These are phyloP conservation scores for Penicillium steckii DNA, from an alignment of 495 filamentous ascomycete genomes.

Conservation along the genomic window DNA sequence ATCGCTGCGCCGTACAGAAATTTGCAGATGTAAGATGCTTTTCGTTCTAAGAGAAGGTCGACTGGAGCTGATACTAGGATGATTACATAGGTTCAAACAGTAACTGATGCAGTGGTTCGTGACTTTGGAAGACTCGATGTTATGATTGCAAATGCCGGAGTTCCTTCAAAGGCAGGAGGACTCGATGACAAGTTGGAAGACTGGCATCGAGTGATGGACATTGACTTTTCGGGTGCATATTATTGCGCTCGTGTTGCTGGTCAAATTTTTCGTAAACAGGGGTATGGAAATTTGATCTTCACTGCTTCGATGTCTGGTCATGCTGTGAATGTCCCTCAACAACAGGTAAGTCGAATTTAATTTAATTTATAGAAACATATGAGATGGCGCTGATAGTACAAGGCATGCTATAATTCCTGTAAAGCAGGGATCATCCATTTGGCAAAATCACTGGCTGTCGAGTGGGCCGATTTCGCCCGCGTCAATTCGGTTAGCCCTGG, in stretches of 20 bases:
- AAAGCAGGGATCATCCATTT: constrained; percentile 80
- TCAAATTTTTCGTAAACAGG: constrained; percentile 58
- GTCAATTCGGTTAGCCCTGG: constrained; percentile 78
- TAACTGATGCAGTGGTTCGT: background rate
- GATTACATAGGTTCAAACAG: constrained; percentile 4
- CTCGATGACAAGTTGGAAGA: constrained; percentile 58
- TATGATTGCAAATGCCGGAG: constrained; percentile 71
- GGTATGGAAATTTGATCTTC: constrained; percentile 63
- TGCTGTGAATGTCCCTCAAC: constrained; percentile 76
- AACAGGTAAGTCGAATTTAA: constrained; percentile 6
- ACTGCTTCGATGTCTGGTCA: constrained; percentile 76
- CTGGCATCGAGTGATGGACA: constrained; percentile 62
- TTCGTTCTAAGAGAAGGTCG: background rate
- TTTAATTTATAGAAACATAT: no score
- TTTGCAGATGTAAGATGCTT: constrained; percentile 6
- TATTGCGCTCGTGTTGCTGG: constrained; percentile 69
- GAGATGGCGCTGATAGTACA: background rate
- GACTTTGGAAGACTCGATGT: constrained; percentile 46
- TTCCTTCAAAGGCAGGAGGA: constrained; percentile 59
- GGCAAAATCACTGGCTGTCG: constrained; percentile 71
- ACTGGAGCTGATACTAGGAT: background rate
- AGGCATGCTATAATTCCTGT: constrained; percentile 65
- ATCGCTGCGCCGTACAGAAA: constrained; percentile 6
- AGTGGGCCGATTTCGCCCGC: constrained; percentile 78
- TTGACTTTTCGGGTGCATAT: constrained; percentile 73